These are phyloP conservation scores for Prunus dulcis DNA, from an alignment of 306 rosid species.

Conservation along the genomic window DNA sequence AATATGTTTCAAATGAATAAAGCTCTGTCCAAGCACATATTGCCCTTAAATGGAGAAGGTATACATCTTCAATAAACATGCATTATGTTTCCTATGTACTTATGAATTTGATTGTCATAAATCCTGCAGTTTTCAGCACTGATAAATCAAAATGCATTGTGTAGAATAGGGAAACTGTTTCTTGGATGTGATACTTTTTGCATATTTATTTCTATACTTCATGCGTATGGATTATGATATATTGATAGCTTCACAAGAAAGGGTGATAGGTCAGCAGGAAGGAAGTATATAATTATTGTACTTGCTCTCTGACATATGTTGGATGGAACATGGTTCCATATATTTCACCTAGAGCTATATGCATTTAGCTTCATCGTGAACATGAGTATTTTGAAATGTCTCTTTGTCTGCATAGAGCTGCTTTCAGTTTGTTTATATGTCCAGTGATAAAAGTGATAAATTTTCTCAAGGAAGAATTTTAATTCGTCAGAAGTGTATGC, in stretches of 20 bases:
- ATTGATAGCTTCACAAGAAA: not conserved
- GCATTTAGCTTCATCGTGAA: not conserved
- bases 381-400: not conserved
- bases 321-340: not conserved
- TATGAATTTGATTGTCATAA: not conserved
- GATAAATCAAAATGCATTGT: not conserved
- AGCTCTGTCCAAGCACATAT: conserved; percentile 34
- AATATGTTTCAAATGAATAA: conserved; percentile 47
- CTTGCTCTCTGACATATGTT: not conserved
- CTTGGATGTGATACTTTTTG: not conserved
- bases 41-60: conserved; percentile 26
- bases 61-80: not conserved
- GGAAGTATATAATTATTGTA: not conserved
- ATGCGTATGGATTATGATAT: not conserved
- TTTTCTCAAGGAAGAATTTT: not conserved
- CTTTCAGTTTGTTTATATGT: not conserved
- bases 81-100: not conserved
- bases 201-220: not conserved
- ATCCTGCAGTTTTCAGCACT: not conserved
- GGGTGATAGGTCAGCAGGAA: not conserved
- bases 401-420: not conserved
- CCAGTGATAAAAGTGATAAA: conserved; percentile 1
- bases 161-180: not conserved
- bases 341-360: not conserved
- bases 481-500: not conserved